Conservation (phyloP, 2,329 filamentous ascomycete species). For the Elsinoe australis region DNA sequence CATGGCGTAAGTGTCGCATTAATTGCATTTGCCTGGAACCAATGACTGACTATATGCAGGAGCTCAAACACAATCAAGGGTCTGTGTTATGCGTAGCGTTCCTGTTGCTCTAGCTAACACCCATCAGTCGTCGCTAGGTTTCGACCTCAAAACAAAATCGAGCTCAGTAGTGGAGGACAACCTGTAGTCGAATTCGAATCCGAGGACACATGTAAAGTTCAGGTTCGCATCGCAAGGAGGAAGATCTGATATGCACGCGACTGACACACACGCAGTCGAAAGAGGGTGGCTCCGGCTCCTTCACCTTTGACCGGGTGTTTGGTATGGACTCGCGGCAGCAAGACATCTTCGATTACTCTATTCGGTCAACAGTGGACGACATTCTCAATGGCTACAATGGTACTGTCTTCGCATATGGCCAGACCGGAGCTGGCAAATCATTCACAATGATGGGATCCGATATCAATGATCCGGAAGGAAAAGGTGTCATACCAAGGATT, state of each 20-base stretch:
- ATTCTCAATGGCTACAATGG: constrained; percentile 99
- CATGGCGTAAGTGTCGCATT: constrained; percentile 48
- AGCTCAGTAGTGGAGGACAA: constrained; percentile 81
- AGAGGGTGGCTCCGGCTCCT: constrained; percentile 67
- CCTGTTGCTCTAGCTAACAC: constrained; percentile 28
- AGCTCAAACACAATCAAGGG: constrained; percentile 43
- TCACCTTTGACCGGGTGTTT: constrained; percentile 97
- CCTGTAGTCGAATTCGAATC: constrained; percentile 84
- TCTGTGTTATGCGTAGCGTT: constrained; percentile 24
- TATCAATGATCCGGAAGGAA: constrained; percentile 79
- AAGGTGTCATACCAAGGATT: constrained; percentile 94
- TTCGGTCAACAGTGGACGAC: constrained; percentile 90
- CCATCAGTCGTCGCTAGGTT: constrained; percentile 91
- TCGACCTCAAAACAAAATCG: constrained; percentile 90
- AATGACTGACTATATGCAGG: constrained; percentile 25
- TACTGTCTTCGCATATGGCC: constrained; percentile 96
- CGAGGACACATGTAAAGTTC: constrained; percentile 79
- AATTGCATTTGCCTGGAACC: too few relatives aligned
- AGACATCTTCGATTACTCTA: constrained; percentile 98
- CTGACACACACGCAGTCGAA: constrained; percentile 52
- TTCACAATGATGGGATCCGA: constrained; percentile 98
- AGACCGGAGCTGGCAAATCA: constrained; percentile 96
- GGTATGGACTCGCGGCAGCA: constrained; percentile 83
- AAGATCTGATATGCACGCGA: background rate
- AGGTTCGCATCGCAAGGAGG: constrained; percentile 48